These are phyloP conservation scores for Lophium mytilinum DNA, from an alignment of 495 filamentous ascomycete genomes.

Conservation along the genomic window DNA sequence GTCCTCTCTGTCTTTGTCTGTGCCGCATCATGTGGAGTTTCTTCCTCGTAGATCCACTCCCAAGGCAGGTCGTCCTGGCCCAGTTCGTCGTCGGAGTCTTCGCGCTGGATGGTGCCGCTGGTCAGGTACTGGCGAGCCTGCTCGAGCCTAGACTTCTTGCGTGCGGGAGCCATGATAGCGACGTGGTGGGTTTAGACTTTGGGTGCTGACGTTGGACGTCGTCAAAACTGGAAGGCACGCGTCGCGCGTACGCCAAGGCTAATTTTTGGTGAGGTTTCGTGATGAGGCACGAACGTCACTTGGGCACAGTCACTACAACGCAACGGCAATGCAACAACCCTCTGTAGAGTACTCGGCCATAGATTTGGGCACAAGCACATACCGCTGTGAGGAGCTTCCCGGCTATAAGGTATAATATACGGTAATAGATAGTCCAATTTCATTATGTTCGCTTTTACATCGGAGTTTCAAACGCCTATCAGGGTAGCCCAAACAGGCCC, in stretches of 20 bases:
- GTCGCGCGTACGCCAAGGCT: neutral
- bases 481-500: too few species aligned
- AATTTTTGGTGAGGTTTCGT: too few species aligned
- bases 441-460: too few species aligned
- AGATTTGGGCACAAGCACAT: too few species aligned
- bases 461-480: too few species aligned
- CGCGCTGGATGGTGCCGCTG: constrained; percentile 58
- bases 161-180: constrained; percentile 15
- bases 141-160: constrained; percentile 25
- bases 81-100: constrained; percentile 89
- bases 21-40: neutral
- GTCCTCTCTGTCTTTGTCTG: constrained; percentile 5
- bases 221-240: neutral
- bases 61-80: constrained; percentile 78
- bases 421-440: too few species aligned
- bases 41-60: constrained; percentile 76
- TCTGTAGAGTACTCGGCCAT: too few species aligned
- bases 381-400: too few species aligned
- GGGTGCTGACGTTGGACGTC: constrained; percentile 13
- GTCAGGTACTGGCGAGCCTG: constrained; percentile 54
- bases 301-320: too few species aligned
- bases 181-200: constrained; percentile 5
- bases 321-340: too few species aligned
- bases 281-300: too few species aligned
- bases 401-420: too few species aligned